Base-by-base conservation (phyloP, 306 rosid species). In the Dryas alaskensis region DNA sequence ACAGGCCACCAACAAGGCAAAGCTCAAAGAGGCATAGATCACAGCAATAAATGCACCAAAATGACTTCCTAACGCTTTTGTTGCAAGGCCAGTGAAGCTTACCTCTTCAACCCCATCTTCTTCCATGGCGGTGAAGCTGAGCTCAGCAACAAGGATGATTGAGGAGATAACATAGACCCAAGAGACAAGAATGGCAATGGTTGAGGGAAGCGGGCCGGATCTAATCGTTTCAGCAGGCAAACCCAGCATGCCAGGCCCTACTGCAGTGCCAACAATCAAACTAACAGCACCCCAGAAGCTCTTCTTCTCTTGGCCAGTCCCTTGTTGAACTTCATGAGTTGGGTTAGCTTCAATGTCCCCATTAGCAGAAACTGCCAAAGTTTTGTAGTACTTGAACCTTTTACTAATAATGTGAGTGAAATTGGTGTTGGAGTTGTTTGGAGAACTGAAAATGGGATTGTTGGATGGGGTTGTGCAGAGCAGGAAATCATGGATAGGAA, bases 151-250 rank as follows among this genome's bases (percentile, higher is more conserved):
- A 54, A 88, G 79, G 45, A 86, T 77, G 67, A 88, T 80, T 9
- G 87, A 86, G n/a, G 92, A 78, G 31, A 88, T 77, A 13, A 84
- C 87, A 68, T 88, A 86, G 75, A 88, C 59, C 86, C 90, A 88
- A 0, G 82, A 84, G 8, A 82, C 12, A 54, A 88, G 72, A 45
- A 88, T 84, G 73, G 79, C 69, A 70, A 88, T 40, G 25, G 90
- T 78, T 27, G 92, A 88, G 47, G 89, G 92, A 65, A 88, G 73
- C 43, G 79, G 87, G 9, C 87, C 90, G 12, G 90, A 78, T 73
- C 80, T 69, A 9, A 86, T 80, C 10, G 92, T 84, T 54, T 74
- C 61, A 12, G 88, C 50, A 0, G 87, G 92, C 25, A 88, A 65
- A 14, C 82, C 83, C 47, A 88, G 74, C 87, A 86, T 86, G 66